Conservation (phyloP, 768 basidiomycete genomes). For the Lactarius hengduanensis region DNA sequence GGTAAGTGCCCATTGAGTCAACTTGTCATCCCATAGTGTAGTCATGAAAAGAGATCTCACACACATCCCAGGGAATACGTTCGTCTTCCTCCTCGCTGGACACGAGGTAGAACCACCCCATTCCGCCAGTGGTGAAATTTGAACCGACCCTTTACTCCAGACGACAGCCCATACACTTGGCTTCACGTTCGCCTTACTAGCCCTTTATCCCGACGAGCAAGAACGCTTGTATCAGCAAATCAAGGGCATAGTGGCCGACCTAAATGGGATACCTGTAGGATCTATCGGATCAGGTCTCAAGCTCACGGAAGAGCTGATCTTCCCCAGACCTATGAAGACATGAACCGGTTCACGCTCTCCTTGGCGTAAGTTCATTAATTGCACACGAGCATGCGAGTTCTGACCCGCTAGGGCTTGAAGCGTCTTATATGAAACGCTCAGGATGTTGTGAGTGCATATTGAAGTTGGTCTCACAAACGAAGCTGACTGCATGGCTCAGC, state of each 20-base stretch:
- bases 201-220: conserved; percentile 44
- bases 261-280: conserved; percentile 29
- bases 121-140: background rate
- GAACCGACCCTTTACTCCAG: conserved; percentile 25
- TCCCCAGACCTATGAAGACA: conserved; percentile 30
- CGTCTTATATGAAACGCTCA: conserved; percentile 50
- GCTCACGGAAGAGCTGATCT: background rate
- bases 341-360: conserved; percentile 26
- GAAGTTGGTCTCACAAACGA: background rate
- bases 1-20: conserved; percentile 12
- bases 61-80: conserved; percentile 30
- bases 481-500: conserved; percentile 2
- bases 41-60: background rate
- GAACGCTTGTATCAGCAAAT: conserved; percentile 41
- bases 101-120: conserved; percentile 31
- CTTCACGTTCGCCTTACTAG: conserved; percentile 43
- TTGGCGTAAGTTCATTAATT: conserved; percentile 24
- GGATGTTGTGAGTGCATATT: conserved; percentile 37
- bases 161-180: conserved; percentile 41
- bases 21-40: background rate
- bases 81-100: conserved; percentile 39
- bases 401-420: conserved; percentile 31
- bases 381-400: background rate
- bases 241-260: conserved; percentile 34
- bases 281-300: background rate